Conservation (phyloP, 2,329 filamentous ascomycete species). For the Colletotrichum sp. region DNA sequence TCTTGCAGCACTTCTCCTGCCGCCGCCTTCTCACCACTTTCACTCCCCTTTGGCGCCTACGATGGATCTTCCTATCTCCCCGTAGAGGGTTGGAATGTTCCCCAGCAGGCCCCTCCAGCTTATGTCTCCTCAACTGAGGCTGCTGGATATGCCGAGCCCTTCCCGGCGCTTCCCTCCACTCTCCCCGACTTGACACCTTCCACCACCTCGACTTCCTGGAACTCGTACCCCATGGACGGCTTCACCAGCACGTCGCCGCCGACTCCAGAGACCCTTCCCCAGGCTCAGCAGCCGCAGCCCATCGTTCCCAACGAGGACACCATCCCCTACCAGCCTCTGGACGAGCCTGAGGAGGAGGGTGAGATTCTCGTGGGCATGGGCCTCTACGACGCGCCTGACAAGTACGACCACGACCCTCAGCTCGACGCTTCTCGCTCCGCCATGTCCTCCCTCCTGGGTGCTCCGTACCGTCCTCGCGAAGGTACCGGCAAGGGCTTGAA, state of each 20-base stretch:
- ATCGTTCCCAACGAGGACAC: conserved; percentile 52
- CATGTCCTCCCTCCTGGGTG: conserved; percentile 58
- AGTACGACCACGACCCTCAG: conserved; percentile 51
- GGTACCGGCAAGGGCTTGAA: conserved; percentile 76
- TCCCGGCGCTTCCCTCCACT: conserved; percentile 27
- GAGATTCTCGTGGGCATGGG: conserved; percentile 85
- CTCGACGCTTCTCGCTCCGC: conserved; percentile 61
- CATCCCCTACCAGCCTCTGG: conserved; percentile 53
- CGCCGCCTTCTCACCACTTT: conserved; percentile 58
- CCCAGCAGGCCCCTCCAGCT: conserved; percentile 32
- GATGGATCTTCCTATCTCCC: conserved; percentile 44
- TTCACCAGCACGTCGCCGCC: conserved; percentile 59
- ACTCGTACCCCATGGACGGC: conserved; percentile 47
- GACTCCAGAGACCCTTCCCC: conserved; percentile 63
- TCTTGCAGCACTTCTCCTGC: conserved; percentile 64
- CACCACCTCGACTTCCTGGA: conserved; percentile 41
- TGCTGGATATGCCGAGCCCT: conserved; percentile 33
- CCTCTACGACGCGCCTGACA: conserved; percentile 76
- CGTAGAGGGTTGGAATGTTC: conserved; percentile 40
- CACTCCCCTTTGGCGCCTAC: conserved; percentile 48
- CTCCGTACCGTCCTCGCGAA: conserved; percentile 48
- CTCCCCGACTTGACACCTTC: conserved; percentile 22
- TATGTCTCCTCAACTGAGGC: conserved; percentile 31
- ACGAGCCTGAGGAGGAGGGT: conserved; percentile 61
- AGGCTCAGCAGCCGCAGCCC: conserved; percentile 52